Conservation (phyloP, 768 basidiomycete species). For the Pleurotus ostreatus region DNA sequence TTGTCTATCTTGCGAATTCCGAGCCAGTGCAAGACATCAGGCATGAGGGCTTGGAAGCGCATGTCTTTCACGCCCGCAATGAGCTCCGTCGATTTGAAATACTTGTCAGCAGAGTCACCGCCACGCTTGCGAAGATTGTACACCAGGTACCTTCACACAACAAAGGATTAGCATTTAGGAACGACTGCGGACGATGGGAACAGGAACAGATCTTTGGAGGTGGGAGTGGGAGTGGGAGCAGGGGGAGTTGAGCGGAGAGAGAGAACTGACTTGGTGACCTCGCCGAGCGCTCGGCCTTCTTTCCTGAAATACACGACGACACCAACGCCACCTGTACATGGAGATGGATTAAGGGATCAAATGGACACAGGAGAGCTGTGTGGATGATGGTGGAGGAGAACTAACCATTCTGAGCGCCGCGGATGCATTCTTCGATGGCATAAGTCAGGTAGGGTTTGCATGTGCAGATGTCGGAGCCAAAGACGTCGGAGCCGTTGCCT, state of each 20-base stretch:
- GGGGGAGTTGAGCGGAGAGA: too few species aligned
- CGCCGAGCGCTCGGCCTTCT: constrained; percentile 89
- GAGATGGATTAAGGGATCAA: background rate
- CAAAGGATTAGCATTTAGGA: background rate
- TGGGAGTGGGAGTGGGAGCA: too few species aligned
- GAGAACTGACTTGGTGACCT: constrained; percentile 75
- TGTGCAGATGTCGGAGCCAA: constrained; percentile 89
- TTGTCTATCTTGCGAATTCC: constrained; percentile 88
- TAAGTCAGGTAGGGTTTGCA: constrained; percentile 92
- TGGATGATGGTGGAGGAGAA: background rate
- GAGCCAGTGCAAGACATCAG: constrained; percentile 93
- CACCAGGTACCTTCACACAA: constrained; percentile 69
- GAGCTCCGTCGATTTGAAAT: constrained; percentile 91
- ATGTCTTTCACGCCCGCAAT: constrained; percentile 95
- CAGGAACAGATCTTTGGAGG: too few species aligned
- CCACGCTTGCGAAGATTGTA: constrained; percentile 96
- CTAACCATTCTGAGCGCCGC: constrained; percentile 49
- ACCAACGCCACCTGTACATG: constrained; percentile 73
- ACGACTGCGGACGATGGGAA: too few species aligned
- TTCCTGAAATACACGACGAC: constrained; percentile 93
- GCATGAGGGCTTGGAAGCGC: constrained; percentile 95
- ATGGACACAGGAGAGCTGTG: background rate
- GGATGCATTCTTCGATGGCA: constrained; percentile 92
- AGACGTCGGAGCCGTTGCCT: constrained; percentile 95
- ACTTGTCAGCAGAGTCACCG: constrained; percentile 88